A percentile compares a stretch with the other conserved stretches of the same genome.
phyloP scores from a whole-genome alignment of 75 land plant species.

The Pinus taeda region DNA sequence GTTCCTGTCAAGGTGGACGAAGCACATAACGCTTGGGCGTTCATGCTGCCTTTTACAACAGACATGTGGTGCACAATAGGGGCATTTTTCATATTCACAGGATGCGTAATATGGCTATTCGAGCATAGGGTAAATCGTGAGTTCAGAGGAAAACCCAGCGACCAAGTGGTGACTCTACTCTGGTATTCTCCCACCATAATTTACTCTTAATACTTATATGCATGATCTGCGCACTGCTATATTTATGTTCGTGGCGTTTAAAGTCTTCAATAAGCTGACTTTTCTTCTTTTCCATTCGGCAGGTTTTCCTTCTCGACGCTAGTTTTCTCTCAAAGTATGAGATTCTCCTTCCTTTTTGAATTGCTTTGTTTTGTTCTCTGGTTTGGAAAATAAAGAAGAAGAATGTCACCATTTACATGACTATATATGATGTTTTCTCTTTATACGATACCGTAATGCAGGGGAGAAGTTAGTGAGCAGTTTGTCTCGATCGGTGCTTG shows the following conservation, averaged over 20 bases:
- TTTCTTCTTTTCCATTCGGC: too few species aligned
- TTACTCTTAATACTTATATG: slow-evolving; percentile 6
- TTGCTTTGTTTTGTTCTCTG: background rate
- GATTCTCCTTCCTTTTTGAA: background rate
- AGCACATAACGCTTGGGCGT: slow-evolving; percentile 40
- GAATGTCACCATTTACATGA: background rate
- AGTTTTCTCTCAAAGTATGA: background rate
- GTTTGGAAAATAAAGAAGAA: background rate
- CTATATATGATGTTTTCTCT: background rate
- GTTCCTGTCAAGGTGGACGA: slow-evolving; percentile 40
- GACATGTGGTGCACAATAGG: slow-evolving; percentile 39
- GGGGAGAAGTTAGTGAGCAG: slow-evolving; percentile 4
- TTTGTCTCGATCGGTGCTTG: background rate
- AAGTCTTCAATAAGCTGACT: too few species aligned
- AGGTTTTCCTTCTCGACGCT: slow-evolving; percentile 6
- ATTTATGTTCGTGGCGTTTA: too few species aligned
- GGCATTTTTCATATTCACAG: slow-evolving; percentile 40
- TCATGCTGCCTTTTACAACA: slow-evolving; percentile 43
- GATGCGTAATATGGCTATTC: slow-evolving; percentile 50
- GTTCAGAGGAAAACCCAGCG: too few species aligned
- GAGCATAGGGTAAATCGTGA: slow-evolving; percentile 42
- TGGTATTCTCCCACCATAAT: slow-evolving; percentile 2
- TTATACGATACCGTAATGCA: background rate
- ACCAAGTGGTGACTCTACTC: too few species aligned
- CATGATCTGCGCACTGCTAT: slow-evolving; percentile 24